A percentile compares a stretch with the other conserved stretches of the same genome.
Conservation (phyloP, 768 basidiomycete species). For the Boletus sensibilis region DNA sequence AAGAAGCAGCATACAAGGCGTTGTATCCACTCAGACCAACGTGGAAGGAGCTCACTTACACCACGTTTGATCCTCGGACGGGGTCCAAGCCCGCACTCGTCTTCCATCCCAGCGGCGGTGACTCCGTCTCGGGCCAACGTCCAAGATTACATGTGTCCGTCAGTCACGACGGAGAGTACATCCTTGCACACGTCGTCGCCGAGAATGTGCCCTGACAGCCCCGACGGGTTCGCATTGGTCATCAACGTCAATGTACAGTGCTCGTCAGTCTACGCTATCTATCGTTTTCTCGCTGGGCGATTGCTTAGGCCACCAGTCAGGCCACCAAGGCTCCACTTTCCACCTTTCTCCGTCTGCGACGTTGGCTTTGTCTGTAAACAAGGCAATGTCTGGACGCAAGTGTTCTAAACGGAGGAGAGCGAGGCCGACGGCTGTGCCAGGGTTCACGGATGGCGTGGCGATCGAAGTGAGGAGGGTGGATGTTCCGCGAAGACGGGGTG, state of each 20-base stretch:
- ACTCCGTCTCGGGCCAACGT: neutral
- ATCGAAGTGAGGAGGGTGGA: constrained; percentile 71
- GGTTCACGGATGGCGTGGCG: constrained; percentile 26
- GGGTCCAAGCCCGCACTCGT: constrained; percentile 45
- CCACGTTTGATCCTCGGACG: constrained; percentile 31
- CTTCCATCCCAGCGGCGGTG: constrained; percentile 11
- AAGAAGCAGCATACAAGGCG: constrained; percentile 88
- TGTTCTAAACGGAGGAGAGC: constrained; percentile 83
- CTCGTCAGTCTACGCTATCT: constrained; percentile 21
- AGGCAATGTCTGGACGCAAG: constrained; percentile 27
- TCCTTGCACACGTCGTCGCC: constrained; percentile 64
- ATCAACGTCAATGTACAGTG: constrained; percentile 2
- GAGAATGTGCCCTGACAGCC: constrained; percentile 35
- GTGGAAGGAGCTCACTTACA: constrained; percentile 74
- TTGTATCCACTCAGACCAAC: constrained; percentile 64
- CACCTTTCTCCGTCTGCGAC: constrained; percentile 25
- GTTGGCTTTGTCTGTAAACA: constrained; percentile 13
- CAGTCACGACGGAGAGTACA: constrained; percentile 81
- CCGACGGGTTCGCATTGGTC: neutral
- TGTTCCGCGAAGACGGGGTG: constrained; percentile 63
- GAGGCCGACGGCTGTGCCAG: constrained; percentile 56
- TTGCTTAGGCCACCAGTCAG: constrained; percentile 57
- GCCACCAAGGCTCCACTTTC: constrained; percentile 66
- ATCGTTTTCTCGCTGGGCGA: constrained; percentile 16
- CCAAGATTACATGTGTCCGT: constrained; percentile 62